These are phyloP conservation scores for Eimeria mitis DNA, from an alignment of 169 alveolate genomes.

Conservation along the genomic window DNA sequence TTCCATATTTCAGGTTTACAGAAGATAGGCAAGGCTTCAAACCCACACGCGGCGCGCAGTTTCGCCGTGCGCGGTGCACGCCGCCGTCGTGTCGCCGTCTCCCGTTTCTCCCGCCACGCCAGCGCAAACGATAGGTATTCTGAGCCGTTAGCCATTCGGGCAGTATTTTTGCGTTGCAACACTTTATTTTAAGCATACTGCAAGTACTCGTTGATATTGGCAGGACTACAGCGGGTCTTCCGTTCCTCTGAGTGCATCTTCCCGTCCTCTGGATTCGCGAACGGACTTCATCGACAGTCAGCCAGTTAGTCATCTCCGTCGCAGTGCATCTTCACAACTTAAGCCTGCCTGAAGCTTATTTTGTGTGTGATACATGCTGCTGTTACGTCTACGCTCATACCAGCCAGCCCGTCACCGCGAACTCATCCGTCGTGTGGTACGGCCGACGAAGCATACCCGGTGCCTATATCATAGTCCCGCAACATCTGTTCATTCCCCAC, in stretches of 20 bases:
- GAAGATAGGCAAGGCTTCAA: background rate
- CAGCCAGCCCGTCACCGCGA: background rate
- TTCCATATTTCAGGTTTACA: background rate
- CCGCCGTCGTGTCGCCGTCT: background rate
- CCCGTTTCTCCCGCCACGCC: background rate
- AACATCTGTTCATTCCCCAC: too few relatives aligned
- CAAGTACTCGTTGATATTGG: too few relatives aligned
- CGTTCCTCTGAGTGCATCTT: too few relatives aligned
- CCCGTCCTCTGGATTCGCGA: too few relatives aligned
- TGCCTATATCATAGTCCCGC: too few relatives aligned
- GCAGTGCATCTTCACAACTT: background rate
- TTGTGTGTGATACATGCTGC: background rate
- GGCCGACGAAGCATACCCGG: too few relatives aligned
- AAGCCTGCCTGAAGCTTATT: too few relatives aligned
- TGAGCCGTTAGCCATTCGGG: background rate
- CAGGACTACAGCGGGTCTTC: too few relatives aligned
- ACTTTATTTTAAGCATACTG: background rate
- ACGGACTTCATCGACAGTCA: too few relatives aligned
- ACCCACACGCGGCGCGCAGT: background rate
- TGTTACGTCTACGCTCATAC: background rate
- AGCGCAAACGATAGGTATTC: background rate
- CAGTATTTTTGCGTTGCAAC: background rate
- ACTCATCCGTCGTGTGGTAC: background rate
- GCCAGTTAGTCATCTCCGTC: background rate
- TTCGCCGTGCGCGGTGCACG: background rate